Base-by-base conservation (phyloP, 108 stramenopile species). In the Epipyxis sp. region DNA sequence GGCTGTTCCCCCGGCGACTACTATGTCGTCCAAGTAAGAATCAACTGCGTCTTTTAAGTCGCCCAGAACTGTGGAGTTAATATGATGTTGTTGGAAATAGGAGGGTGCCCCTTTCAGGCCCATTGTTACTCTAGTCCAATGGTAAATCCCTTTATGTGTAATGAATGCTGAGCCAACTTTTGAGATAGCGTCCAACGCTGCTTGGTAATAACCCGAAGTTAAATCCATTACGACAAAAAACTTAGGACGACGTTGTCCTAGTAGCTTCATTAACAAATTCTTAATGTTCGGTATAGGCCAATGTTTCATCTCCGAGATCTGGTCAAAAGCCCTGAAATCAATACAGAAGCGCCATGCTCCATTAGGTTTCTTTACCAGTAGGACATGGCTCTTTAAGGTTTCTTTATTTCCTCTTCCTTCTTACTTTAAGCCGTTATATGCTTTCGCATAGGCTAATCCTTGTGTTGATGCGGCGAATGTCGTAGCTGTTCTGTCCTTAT, bases 281-380 rank as follows among this genome's bases (percentile, higher is more conserved):
- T 57, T 57, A 57, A 57, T 57, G 54, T 57, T 57, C 16, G 54
- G 54, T 16, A 57, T 57, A 25, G 54, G 54, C 54, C 54, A 57
- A 20, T 25, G 54, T 57, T 57, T 25, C 54, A 57, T 57, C 20
- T 57, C 54, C 20, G 54, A 20, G 54, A 57, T 25, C 25, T 16
- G 20, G 54, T 57, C 25, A 57, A 57, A 25, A 16, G 16, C 25
- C 16, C 16, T 25, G 25, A 20, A 57, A 57, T 57, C 54, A 25
- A 57, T 57, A 57, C 54, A 57, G 25, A 57, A 57, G 16, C 54
- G 16, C 16, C 16, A 57, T 16, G 20, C 25, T 20, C 54, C 54
- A 57, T 57, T 25, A 25, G 54, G 54, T 57, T 57, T 57, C 54
- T 57, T 57, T 25, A 57, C 54, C 54, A 57, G 25, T 16, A 20